These are phyloP conservation scores for Metrosideros polymorpha DNA, from an alignment of 441 rosid genomes.

Conservation along the genomic window DNA sequence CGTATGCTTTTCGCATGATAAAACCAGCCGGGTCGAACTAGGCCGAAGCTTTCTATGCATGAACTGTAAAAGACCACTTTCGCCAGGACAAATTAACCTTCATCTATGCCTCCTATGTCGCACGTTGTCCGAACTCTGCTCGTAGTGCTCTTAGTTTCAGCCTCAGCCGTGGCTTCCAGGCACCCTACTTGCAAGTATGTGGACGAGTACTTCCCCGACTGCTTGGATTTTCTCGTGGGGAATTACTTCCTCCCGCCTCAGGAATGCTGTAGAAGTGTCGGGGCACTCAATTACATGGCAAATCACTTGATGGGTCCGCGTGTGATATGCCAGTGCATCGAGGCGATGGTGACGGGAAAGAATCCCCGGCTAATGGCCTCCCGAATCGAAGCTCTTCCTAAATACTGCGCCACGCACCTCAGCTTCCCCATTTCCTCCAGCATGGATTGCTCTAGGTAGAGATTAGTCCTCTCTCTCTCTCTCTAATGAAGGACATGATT, in stretches of 20 bases:
- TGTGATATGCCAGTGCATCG: constrained; percentile 34
- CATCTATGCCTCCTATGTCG: not conserved
- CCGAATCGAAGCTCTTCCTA: constrained; percentile 11
- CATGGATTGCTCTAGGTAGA: constrained; percentile 11
- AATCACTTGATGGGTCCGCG: constrained; percentile 18
- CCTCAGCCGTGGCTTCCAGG: not conserved
- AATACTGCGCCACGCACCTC: constrained; percentile 8
- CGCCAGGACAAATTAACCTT: not conserved
- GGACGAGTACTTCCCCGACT: not conserved
- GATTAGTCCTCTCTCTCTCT: not conserved
- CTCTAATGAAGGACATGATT: not conserved
- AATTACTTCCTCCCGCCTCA: not conserved
- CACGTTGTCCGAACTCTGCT: not conserved
- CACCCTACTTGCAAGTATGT: not conserved
- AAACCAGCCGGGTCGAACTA: not conserved
- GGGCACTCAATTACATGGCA: constrained; percentile 31
- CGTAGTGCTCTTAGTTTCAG: not conserved
- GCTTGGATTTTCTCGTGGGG: not conserved
- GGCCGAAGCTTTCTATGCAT: not conserved
- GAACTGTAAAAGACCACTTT: not conserved
- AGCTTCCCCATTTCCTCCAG: constrained; percentile 22
- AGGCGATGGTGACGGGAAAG: constrained; percentile 21
- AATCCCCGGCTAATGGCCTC: constrained; percentile 1
- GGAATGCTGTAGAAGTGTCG: not conserved
- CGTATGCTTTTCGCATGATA: not conserved